phyloP scores from a whole-genome alignment of 2,329 filamentous ascomycete genomes.

The Aphanocladium album region DNA sequence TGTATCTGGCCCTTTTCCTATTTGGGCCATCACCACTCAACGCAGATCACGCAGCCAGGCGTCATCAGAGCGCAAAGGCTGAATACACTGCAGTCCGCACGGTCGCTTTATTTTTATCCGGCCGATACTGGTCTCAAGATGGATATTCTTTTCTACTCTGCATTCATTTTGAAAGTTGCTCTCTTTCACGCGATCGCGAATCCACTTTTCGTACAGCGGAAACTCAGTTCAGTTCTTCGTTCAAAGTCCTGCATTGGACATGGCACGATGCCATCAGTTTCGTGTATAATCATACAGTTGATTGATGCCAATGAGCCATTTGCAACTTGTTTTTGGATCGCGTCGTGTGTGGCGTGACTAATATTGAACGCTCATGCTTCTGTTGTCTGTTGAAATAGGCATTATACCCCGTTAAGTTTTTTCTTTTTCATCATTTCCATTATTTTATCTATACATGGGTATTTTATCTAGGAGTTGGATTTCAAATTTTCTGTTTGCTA shows the following conservation, averaged over 20 bases:
- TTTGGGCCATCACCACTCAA: constrained; percentile 10
- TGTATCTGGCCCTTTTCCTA: constrained; percentile 2
- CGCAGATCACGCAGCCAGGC: background rate
- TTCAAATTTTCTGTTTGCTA: background rate
- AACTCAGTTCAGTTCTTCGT: background rate
- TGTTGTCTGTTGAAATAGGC: constrained; percentile 13
- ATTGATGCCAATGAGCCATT: background rate
- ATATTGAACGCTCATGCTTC: background rate
- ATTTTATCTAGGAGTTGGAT: background rate
- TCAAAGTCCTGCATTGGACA: background rate
- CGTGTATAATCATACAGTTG: background rate
- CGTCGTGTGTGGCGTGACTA: background rate
- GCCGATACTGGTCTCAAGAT: background rate
- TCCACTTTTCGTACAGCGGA: background rate
- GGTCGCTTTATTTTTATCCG: background rate
- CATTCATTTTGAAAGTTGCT: too few relatives aligned
- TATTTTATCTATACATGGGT: background rate
- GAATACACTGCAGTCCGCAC: background rate
- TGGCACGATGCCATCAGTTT: constrained; percentile 2
- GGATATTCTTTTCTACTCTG: too few relatives aligned
- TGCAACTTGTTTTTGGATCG: background rate
- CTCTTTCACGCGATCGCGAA: background rate
- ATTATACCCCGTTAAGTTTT: constrained; percentile 13
- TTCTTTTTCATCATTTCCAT: background rate
- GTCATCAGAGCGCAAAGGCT: background rate